Conservation (phyloP, 257 asterid species). For the Paulownia fortunei region DNA sequence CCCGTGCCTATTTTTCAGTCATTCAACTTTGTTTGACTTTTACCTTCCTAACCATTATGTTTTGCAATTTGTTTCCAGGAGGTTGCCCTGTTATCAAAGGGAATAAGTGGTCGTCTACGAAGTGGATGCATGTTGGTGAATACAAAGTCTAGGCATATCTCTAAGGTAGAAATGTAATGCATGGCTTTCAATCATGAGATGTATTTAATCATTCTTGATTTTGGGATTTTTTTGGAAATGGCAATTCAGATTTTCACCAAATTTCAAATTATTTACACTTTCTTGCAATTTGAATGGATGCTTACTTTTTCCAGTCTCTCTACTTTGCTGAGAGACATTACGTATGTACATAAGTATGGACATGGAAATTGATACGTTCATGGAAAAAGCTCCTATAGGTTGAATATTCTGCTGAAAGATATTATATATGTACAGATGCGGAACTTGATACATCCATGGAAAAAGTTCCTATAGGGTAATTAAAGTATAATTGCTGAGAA, state of each 20-base stretch:
- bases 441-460: no score
- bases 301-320: background rate
- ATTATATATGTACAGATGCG: no score
- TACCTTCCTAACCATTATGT: background rate
- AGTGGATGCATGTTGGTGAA: conserved; percentile 73
- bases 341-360: background rate
- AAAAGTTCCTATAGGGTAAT: background rate
- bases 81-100: conserved; percentile 67
- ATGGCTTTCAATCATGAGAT: background rate
- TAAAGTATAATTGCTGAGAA: background rate
- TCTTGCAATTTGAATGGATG: background rate
- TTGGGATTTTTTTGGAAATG: background rate
- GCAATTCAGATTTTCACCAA: background rate
- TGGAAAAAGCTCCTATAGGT: background rate
- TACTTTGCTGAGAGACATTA: background rate
- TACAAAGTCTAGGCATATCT: conserved; percentile 44
- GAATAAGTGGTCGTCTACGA: conserved; percentile 68
- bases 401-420: no score
- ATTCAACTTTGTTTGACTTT: background rate
- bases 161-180: conserved; percentile 12
- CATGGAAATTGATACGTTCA: background rate
- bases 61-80: conserved; percentile 45
- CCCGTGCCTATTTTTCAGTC: background rate
- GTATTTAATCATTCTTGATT: background rate
- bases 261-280: background rate